A percentile compares a stretch with the other conserved stretches of the same genome.
These are phyloP conservation scores for Calonectria pauciramosa DNA, from an alignment of 2,329 filamentous ascomycete species.

Conservation along the genomic window DNA sequence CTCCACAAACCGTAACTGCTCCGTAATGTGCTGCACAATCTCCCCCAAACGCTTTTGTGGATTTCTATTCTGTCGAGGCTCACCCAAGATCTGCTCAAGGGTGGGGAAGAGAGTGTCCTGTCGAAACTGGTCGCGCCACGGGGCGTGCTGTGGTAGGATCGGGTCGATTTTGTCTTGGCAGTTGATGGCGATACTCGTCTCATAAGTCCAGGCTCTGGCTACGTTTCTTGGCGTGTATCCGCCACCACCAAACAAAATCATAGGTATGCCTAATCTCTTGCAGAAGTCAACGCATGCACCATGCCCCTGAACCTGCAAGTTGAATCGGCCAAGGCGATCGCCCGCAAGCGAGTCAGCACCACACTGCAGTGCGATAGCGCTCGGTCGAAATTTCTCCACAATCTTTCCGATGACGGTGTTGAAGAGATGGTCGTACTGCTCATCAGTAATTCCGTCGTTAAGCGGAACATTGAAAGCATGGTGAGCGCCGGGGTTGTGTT, in stretches of 20 bases:
- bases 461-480: slow-evolving; percentile 93
- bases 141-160: slow-evolving; percentile 82
- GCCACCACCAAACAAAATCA: slow-evolving; percentile 93
- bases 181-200: slow-evolving; percentile 90
- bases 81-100: slow-evolving; percentile 78
- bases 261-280: slow-evolving; percentile 83
- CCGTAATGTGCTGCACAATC: slow-evolving; percentile 82
- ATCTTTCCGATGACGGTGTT: slow-evolving; percentile 83
- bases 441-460: slow-evolving; percentile 91
- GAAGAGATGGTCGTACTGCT: slow-evolving; percentile 90
- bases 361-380: slow-evolving; percentile 94
- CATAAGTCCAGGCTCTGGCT: slow-evolving; percentile 95
- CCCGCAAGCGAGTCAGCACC: slow-evolving; percentile 95
- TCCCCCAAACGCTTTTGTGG: slow-evolving; percentile 80
- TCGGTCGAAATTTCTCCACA: slow-evolving; percentile 87
- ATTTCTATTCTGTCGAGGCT: slow-evolving; percentile 83
- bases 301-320: slow-evolving; percentile 95
- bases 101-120: slow-evolving; percentile 91
- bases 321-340: slow-evolving; percentile 94
- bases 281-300: slow-evolving; percentile 91
- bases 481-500: slow-evolving; percentile 88
- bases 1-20: slow-evolving; percentile 89
- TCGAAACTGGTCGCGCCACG: slow-evolving; percentile 90
- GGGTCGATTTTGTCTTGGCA: slow-evolving; percentile 78
- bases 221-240: slow-evolving; percentile 98